Evolutionary conservation across 2,329 filamentous ascomycete genomes (phyloP).

Genomic region (Dothideomycetes sp.): DNA sequence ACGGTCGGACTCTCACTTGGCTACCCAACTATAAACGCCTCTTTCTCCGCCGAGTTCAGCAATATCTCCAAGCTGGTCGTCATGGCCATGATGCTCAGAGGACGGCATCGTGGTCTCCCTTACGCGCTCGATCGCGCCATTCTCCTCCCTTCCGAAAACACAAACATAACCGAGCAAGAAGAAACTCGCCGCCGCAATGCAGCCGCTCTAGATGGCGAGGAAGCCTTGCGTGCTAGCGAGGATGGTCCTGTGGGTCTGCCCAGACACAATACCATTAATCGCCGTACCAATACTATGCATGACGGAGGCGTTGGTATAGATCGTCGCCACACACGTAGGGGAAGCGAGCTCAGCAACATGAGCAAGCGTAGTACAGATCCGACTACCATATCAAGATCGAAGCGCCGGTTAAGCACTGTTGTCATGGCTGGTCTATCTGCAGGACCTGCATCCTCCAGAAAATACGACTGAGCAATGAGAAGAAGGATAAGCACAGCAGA

Average conservation of each 20-base stretch:
- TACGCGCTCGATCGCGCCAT: constrained; percentile 62
- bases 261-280: neutral
- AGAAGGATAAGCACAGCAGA: no score
- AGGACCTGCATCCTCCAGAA: constrained; percentile 17
- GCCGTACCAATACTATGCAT: constrained; percentile 1
- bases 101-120: constrained; percentile 53
- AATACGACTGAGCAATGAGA: constrained; percentile 10
- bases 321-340: constrained; percentile 7
- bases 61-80: constrained; percentile 56
- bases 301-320: constrained; percentile 4
- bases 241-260: constrained; percentile 1
- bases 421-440: constrained; percentile 16
- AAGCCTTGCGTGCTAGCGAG: neutral
- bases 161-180: constrained; percentile 48
- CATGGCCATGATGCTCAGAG: constrained; percentile 56
- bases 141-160: constrained; percentile 53
- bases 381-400: neutral
- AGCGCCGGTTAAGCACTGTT: constrained; percentile 8
- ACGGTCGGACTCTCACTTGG: constrained; percentile 88
- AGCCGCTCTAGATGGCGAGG: neutral
- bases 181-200: constrained; percentile 29
- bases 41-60: constrained; percentile 72
- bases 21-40: constrained; percentile 63
- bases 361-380: constrained; percentile 2
- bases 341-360: constrained; percentile 7